Conservation (phyloP, 208 protist genomes). For the Trypanosoma lewisi region DNA sequence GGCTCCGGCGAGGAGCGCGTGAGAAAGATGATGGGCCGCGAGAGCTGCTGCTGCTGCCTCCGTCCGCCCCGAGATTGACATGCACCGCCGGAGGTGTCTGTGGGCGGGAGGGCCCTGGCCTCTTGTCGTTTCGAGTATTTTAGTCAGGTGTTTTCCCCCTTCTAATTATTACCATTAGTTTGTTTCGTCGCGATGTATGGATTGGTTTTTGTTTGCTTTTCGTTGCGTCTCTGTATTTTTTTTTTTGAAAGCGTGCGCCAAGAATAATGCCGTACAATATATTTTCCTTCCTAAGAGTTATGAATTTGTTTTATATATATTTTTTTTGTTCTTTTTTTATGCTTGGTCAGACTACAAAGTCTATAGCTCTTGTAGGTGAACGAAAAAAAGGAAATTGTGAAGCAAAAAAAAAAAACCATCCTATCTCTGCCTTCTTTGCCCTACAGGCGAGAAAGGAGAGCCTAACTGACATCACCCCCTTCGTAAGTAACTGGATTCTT, state of each 20-base stretch:
- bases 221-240: too few species aligned
- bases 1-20: neutral
- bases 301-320: neutral
- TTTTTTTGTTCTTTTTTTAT: neutral
- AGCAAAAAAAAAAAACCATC: too few species aligned
- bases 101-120: too few species aligned
- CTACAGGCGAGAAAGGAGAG: too few species aligned
- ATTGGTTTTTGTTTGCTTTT: neutral
- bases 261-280: neutral
- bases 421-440: too few species aligned
- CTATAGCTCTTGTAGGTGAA: too few species aligned
- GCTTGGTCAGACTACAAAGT: too few species aligned
- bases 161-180: neutral
- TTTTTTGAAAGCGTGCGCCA: neutral
- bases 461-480: too few species aligned
- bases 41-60: neutral
- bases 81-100: too few species aligned
- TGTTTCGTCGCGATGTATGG: neutral
- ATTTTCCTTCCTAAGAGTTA: neutral
- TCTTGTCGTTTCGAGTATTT: neutral
- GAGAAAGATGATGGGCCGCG: conserved; percentile 2
- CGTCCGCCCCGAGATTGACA: neutral
- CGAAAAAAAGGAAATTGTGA: too few species aligned
- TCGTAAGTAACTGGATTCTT: too few species aligned
- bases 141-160: neutral